Base-by-base conservation (phyloP, 495 filamentous ascomycete species). In the Aspergillus asperescens region DNA sequence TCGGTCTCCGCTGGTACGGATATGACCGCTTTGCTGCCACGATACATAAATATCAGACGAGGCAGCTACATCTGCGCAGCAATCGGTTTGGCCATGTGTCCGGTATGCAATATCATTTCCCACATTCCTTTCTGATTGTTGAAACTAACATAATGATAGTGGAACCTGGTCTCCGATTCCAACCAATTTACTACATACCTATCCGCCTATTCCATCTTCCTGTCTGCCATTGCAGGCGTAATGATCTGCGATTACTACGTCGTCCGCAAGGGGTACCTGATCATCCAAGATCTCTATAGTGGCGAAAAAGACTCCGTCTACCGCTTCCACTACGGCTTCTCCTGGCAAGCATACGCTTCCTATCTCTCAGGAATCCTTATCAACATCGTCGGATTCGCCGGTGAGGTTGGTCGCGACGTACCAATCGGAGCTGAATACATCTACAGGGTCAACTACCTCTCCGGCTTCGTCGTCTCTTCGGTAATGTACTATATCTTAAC, bases 151-250 rank as follows among this genome's bases (percentile, higher is more conserved):
- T 39, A 16, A 15, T 39, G 15, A 24, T 40, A 77, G 69, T 95
- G 89, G 84, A 87, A 86, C 54, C 76, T 96, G 0, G 81, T 94
- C 18, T 82, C 79, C 0, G 70, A 75, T 6, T 79, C 81, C n/a
- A 95, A 94, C 70, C 82, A 87, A 64, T 96, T 96, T 75, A 91
- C 87, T n/a, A 91, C 88, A 38, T 96, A 96, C 60, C 83, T 96
- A 5, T 92, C 87, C 10, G 87, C 91, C 20, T 96, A 96, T 73
- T 90, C 88, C n/a, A 88, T 96, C 54, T 96, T 96, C 72, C 81
- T 96, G 20, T 91, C 87, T 40, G 88, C 88, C 31, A 93, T 96
- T 59, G 91, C 89, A 12, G 91, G 90, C 15, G 89, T 94, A 50
- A 93, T 96, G 63, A 77, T 90, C 61, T 82, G 73, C 65, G 91